Evolutionary conservation across 2,329 filamentous ascomycete genomes (phyloP).

Genomic region (Dactylellina cionopaga): DNA sequence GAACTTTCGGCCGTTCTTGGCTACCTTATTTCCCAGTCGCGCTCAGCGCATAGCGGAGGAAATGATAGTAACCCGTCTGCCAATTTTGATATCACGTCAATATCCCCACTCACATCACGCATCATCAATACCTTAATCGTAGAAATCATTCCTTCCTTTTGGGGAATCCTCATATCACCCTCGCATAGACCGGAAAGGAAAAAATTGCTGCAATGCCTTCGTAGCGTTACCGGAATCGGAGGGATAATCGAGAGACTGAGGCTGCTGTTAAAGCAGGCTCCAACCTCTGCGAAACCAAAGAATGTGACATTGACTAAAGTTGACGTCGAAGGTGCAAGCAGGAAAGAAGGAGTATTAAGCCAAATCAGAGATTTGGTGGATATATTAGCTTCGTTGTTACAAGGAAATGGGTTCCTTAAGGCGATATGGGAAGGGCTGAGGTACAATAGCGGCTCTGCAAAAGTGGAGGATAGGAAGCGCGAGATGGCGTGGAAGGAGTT

Average conservation of each 20-base stretch:
- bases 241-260: constrained; percentile 77
- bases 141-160: constrained; percentile 82
- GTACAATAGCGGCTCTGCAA: constrained; percentile 57
- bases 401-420: constrained; percentile 46
- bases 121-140: constrained; percentile 79
- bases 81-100: constrained; percentile 31
- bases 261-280: constrained; percentile 67
- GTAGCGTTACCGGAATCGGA: constrained; percentile 79
- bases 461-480: constrained; percentile 61
- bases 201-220: constrained; percentile 72
- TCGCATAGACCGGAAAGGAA: constrained; percentile 62
- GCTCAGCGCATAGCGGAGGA: neutral
- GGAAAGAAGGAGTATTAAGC: constrained; percentile 58
- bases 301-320: constrained; percentile 40
- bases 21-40: constrained; percentile 16
- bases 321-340: constrained; percentile 54
- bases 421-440: constrained; percentile 53
- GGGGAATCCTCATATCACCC: constrained; percentile 68
- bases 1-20: constrained; percentile 27
- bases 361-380: constrained; percentile 62
- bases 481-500: constrained; percentile 73
- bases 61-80: constrained; percentile 33
- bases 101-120: constrained; percentile 62
- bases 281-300: constrained; percentile 52
- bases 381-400: constrained; percentile 59